These are phyloP conservation scores for Astrothelium subdiscretum DNA, from an alignment of 495 filamentous ascomycete species.

Conservation along the genomic window DNA sequence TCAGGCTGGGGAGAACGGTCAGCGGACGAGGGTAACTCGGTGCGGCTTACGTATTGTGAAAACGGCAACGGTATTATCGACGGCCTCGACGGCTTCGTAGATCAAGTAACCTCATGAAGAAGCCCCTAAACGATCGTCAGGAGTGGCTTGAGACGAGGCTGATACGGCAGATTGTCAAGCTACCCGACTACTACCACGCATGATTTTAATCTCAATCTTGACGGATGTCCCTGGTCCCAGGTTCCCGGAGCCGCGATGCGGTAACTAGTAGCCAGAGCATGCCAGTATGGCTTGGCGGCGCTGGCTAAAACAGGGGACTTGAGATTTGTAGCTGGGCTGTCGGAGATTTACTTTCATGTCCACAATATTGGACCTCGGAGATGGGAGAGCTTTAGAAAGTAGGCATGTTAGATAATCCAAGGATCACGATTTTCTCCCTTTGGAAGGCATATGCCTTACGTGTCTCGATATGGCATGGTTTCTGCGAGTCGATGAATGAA, in stretches of 20 bases:
- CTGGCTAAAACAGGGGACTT: neutral
- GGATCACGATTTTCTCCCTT: neutral
- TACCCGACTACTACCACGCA: neutral
- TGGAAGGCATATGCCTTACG: neutral
- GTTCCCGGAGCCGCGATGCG: neutral
- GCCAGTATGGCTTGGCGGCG: neutral
- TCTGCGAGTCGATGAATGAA: too few species aligned
- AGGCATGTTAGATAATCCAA: neutral
- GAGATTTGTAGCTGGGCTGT: neutral
- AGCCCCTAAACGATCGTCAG: neutral
- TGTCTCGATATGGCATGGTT: neutral
- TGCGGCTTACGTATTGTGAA: neutral
- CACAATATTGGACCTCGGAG: conserved; percentile 1
- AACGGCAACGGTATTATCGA: too few species aligned
- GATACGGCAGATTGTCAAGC: neutral
- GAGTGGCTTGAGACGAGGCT: conserved; percentile 2
- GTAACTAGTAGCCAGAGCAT: neutral
- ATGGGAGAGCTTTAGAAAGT: neutral
- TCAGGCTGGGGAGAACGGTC: neutral
- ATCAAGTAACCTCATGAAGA: neutral
- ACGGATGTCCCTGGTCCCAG: neutral
- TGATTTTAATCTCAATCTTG: neutral
- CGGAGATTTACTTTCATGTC: conserved; percentile 2
- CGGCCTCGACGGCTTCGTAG: neutral
- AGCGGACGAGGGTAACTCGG: neutral